These are phyloP conservation scores for Moesziomyces parantarcticus DNA, from an alignment of 1,284 basidiomycete species.

Conservation along the genomic window DNA sequence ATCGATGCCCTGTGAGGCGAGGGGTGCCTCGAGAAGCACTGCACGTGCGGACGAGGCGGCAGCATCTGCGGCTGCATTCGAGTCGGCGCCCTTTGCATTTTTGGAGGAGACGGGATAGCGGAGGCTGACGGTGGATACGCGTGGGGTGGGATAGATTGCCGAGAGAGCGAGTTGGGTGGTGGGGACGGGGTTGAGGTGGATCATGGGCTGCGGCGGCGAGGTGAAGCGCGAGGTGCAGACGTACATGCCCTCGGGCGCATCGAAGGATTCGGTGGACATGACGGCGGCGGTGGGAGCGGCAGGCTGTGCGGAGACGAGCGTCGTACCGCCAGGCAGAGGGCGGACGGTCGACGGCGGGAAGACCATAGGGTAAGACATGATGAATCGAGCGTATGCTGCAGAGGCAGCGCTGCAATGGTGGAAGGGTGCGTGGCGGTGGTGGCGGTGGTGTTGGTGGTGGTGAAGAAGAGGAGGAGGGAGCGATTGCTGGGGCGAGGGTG, in stretches of 20 bases:
- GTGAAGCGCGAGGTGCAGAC: constrained; percentile 47
- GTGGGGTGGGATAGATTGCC: constrained; percentile 41
- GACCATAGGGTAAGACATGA: constrained; percentile 34
- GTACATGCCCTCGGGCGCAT: constrained; percentile 57
- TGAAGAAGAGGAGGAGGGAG: no score
- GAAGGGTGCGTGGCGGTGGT: no score
- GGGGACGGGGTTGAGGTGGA: constrained; percentile 38
- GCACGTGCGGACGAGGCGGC: constrained; percentile 10
- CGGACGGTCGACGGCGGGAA: constrained; percentile 24
- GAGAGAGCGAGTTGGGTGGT: constrained; percentile 27
- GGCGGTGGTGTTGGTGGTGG: no score
- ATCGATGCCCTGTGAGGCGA: constrained; percentile 60
- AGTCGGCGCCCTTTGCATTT: constrained; percentile 22
- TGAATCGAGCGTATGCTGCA: constrained; percentile 2
- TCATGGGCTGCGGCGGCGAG: constrained; percentile 39
- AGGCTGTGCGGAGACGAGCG: constrained; percentile 31
- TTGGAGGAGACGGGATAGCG: constrained; percentile 27
- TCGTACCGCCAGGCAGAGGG: constrained; percentile 29
- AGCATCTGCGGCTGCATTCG: constrained; percentile 4
- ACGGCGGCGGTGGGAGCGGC: constrained; percentile 19
- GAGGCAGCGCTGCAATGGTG: neutral
- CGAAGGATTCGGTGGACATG: constrained; percentile 50
- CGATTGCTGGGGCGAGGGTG: no score
- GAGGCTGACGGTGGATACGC: constrained; percentile 42
- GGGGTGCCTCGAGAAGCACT: constrained; percentile 43